These are phyloP conservation scores for Aureobasidium sp. DNA, from an alignment of 2,329 filamentous ascomycete genomes.

Conservation along the genomic window DNA sequence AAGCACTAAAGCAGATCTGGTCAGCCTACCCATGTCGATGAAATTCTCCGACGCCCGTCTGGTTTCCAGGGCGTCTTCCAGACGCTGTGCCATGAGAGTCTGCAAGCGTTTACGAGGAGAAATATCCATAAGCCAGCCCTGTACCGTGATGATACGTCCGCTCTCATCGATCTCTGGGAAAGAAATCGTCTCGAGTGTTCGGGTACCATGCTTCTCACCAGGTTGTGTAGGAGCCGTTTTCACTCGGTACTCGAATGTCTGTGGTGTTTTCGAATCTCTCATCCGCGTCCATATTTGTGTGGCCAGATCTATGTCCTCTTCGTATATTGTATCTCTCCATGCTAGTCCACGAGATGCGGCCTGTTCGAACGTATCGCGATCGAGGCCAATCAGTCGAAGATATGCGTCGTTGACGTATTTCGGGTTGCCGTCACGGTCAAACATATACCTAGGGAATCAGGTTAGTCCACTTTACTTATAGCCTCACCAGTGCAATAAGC, in stretches of 20 bases:
- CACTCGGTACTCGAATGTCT: conserved; percentile 33
- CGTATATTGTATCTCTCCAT: conserved; percentile 20
- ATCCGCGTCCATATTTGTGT: conserved; percentile 28
- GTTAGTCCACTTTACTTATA: not conserved
- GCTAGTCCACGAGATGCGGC: conserved; percentile 24
- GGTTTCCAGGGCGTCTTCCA: conserved; percentile 31
- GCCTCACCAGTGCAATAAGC: conserved; percentile 18
- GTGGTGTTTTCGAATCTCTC: conserved; percentile 25
- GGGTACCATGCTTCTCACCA: conserved; percentile 20
- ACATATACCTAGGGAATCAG: not conserved
- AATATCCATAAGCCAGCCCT: conserved; percentile 31
- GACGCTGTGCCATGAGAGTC: conserved; percentile 24
- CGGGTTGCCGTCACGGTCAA: conserved; percentile 26
- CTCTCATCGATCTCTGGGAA: conserved; percentile 28
- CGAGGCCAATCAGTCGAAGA: conserved; percentile 29
- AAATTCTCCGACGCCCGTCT: conserved; percentile 32
- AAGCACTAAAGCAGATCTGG: not conserved
- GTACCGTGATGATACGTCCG: conserved; percentile 24
- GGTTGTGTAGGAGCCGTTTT: conserved; percentile 29
- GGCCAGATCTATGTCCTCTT: conserved; percentile 29
- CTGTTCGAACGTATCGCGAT: conserved; percentile 19
- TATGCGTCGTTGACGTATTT: conserved; percentile 37
- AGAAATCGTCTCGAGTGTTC: conserved; percentile 25
- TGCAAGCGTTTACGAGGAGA: conserved; percentile 29
- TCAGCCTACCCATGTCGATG: conserved; percentile 23